Percentiles rank a stretch among this genome's conserved stretches.
phyloP scores from a whole-genome alignment of 2,329 filamentous ascomycete genomes.

The Fusarium verrucosum region DNA sequence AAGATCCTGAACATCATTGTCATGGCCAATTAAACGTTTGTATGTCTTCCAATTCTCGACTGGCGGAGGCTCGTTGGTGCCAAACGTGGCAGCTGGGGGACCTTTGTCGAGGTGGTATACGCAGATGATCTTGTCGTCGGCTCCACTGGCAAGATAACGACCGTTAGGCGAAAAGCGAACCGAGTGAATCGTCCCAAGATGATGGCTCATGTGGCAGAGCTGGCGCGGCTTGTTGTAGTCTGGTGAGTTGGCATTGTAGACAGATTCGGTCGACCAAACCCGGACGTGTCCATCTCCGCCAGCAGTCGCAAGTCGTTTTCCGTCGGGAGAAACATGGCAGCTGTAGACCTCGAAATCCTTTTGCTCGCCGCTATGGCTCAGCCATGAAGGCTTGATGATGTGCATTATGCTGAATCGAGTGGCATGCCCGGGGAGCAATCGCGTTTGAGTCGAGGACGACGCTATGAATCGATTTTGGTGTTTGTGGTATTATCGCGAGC shows the following conservation, averaged over 20 bases:
- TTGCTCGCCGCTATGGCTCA: slow-evolving; percentile 95
- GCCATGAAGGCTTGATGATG: slow-evolving; percentile 94
- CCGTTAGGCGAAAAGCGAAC: slow-evolving; percentile 97
- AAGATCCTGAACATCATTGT: slow-evolving; percentile 98
- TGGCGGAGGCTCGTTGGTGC: slow-evolving; percentile 88
- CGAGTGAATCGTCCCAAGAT: slow-evolving; percentile 95
- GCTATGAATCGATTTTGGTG: background rate
- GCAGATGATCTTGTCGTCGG: slow-evolving; percentile 98
- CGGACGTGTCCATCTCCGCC: slow-evolving; percentile 97
- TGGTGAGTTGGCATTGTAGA: slow-evolving; percentile 80
- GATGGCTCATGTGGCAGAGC: slow-evolving; percentile 97
- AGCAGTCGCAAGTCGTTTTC: slow-evolving; percentile 88
- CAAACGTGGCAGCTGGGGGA: slow-evolving; percentile 82
- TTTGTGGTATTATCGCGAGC: background rate
- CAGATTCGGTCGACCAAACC: slow-evolving; percentile 96
- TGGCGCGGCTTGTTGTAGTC: slow-evolving; percentile 84
- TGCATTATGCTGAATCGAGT: slow-evolving; percentile 64
- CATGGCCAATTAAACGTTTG: slow-evolving; percentile 91
- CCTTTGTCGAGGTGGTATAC: slow-evolving; percentile 91
- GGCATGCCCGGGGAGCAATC: slow-evolving; percentile 35
- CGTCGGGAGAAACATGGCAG: slow-evolving; percentile 96
- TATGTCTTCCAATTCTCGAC: slow-evolving; percentile 99
- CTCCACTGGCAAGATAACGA: slow-evolving; percentile 93
- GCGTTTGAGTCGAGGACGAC: slow-evolving; percentile 4
- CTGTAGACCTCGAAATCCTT: slow-evolving; percentile 99